Evolutionary conservation across 169 alveolate species (phyloP).

Genomic region (Eimeria necatrix): DNA sequence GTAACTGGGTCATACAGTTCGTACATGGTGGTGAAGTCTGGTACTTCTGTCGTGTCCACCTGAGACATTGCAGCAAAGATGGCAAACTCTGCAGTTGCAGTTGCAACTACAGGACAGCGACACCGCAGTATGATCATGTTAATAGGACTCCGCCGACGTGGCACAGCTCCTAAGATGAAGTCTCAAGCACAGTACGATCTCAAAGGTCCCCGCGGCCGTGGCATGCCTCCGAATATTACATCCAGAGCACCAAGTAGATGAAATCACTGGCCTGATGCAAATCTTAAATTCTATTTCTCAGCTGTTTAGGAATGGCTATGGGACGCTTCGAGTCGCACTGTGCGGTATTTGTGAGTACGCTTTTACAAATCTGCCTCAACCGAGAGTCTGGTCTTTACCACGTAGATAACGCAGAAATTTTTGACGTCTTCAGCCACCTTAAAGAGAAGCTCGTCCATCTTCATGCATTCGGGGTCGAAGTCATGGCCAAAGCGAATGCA

Average conservation of each 20-base stretch:
- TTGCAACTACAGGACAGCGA: too few relatives aligned
- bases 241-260: neutral
- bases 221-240: neutral
- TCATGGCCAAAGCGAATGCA: slow-evolving; percentile 99
- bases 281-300: too few relatives aligned
- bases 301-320: too few relatives aligned
- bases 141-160: too few relatives aligned
- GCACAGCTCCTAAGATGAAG: too few relatives aligned
- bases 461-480: slow-evolving; percentile 98
- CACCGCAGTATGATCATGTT: too few relatives aligned
- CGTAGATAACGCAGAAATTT: slow-evolving; percentile 97
- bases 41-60: slow-evolving; percentile 98
- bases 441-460: slow-evolving; percentile 98
- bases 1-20: slow-evolving; percentile 99
- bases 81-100: neutral
- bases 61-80: slow-evolving; percentile 20
- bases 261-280: neutral
- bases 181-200: too few relatives aligned
- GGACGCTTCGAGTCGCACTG: too few relatives aligned
- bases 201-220: too few relatives aligned
- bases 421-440: slow-evolving; percentile 97
- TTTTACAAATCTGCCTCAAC: too few relatives aligned
- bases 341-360: too few relatives aligned
- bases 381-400: slow-evolving; percentile 87
- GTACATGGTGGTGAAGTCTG: slow-evolving; percentile 99